A percentile compares a stretch with the other conserved stretches of the same genome.
Conservation (phyloP, 495 filamentous ascomycete species). For the Letharia lupina region DNA sequence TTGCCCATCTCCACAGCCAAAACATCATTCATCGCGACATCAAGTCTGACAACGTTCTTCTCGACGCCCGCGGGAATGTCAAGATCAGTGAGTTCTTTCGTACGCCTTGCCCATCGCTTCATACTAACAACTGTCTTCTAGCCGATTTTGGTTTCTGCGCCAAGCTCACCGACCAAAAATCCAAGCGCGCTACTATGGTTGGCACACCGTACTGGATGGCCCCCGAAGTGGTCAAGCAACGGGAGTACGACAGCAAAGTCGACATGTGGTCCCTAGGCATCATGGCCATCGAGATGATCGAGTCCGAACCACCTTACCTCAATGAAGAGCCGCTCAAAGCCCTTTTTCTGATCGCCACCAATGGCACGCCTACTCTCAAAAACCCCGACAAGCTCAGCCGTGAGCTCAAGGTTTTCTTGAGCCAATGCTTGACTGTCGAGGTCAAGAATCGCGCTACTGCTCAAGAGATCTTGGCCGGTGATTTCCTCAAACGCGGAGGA, state of each 20-base stretch:
- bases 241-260: constrained; percentile 96
- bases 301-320: constrained; percentile 92
- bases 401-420: constrained; percentile 91
- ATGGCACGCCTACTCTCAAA: constrained; percentile 93
- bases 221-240: constrained; percentile 97
- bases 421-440: constrained; percentile 90
- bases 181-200: constrained; percentile 97
- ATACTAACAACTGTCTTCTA: constrained; percentile 36
- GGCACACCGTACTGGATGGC: constrained; percentile 99
- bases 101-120: not conserved
- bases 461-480: constrained; percentile 72
- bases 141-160: constrained; percentile 99
- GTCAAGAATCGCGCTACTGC: constrained; percentile 91
- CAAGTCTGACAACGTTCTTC: constrained; percentile 95
- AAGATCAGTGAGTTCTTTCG: constrained; percentile 75
- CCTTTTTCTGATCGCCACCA: constrained; percentile 93
- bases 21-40: constrained; percentile 99
- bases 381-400: constrained; percentile 94
- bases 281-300: constrained; percentile 99
- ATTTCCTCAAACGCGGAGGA: constrained; percentile 60
- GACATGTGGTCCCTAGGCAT: constrained; percentile 99
- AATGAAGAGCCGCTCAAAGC: constrained; percentile 98
- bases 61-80: constrained; percentile 88
- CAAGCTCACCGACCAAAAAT: constrained; percentile 93
- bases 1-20: constrained; percentile 87